Evolutionary conservation across 2,329 filamentous ascomycete genomes (phyloP).

Genomic region (Penicillium sp.): DNA sequence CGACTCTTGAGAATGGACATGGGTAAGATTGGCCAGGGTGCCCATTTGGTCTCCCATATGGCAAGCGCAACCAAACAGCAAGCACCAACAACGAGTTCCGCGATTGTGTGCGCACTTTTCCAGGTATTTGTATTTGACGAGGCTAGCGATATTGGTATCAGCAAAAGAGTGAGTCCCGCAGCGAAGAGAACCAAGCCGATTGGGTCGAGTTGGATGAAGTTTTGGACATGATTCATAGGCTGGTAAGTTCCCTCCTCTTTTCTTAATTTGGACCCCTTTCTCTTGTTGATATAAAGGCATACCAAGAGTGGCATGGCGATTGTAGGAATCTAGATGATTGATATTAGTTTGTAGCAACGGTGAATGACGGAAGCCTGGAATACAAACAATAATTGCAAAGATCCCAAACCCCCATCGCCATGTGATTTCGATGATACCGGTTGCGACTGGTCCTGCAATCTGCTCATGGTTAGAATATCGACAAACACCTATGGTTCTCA

Average conservation of each 20-base stretch:
- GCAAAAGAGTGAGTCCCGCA: constrained; percentile 1
- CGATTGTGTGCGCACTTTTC: constrained; percentile 3
- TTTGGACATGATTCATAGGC: constrained; percentile 6
- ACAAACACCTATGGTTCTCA: not conserved
- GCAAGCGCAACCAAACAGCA: constrained; percentile 2
- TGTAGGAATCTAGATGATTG: not conserved
- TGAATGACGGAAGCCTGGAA: not conserved
- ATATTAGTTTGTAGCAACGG: not conserved
- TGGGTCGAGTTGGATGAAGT: constrained; percentile 8
- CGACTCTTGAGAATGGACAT: constrained; percentile 1
- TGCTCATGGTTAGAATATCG: not conserved
- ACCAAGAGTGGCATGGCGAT: constrained; percentile 1
- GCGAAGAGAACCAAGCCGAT: constrained; percentile 3
- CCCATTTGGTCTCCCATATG: constrained; percentile 7
- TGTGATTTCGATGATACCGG: constrained; percentile 5
- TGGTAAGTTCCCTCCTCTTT: constrained; percentile 8
- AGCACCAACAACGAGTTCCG: constrained; percentile 1
- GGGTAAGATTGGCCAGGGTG: constrained; percentile 6
- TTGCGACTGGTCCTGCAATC: constrained; percentile 6
- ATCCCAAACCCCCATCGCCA: constrained; percentile 11
- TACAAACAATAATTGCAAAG: constrained; percentile 8
- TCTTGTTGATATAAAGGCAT: constrained; percentile 7
- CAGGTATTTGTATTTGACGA: constrained; percentile 5
- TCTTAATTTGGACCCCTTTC: constrained; percentile 3
- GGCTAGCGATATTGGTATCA: constrained; percentile 7